Evolutionary conservation across 2,329 filamentous ascomycete species (phyloP), one percentile per base, ranked within the genome.

Genomic region (Ophiosphaerella narmari): DNA sequence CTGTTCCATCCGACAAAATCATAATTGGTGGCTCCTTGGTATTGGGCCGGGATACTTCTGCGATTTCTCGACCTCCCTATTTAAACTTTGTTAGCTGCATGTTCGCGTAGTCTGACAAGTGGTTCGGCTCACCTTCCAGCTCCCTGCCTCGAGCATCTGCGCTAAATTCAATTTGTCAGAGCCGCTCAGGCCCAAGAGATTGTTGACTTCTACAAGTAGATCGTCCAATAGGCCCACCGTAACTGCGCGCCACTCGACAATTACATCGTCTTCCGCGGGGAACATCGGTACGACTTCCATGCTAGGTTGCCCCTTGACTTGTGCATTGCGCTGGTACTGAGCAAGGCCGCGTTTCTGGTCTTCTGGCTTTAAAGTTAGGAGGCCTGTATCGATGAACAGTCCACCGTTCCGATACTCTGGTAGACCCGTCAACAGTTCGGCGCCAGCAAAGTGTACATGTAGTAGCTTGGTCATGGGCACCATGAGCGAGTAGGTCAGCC

Each of bases 1-100:
- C 90, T 21, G 94, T 97, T 55, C 94, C 94, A 72, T 99, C 94
- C 59, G 91, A 96, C 61, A 96, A 83, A 64, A 97, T 97, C 77
- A 97, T 86, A 68, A 99, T 97, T 4, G 94, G 94, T 29, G 93
- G 91, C 72, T 96, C 91, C 77, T 94, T 96, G 44, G 94, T 97
- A 67, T 97, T 97, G 18, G 94, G 94, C 62, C 94, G 83, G 62
- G 91, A 93, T 58, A 97, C 91, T 77, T 97, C 93, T 56, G 94
- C 94, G 71, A 97, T 89, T 77, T 97, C 94, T 68, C 94, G 87
- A 52, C 94, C 94, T 64, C 93, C 93, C 92, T 85, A 5, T 21
- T 57, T 37, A 37, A 42, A 55, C 84, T 50, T 46, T 51, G 48
- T 51, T 50, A 61, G 55, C 55, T 32, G 40, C 41, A 29, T 43